A percentile compares a stretch with the other conserved stretches of the same genome.
Conservation (phyloP, 805 yeast species). For the Lipomyces orientalis region DNA sequence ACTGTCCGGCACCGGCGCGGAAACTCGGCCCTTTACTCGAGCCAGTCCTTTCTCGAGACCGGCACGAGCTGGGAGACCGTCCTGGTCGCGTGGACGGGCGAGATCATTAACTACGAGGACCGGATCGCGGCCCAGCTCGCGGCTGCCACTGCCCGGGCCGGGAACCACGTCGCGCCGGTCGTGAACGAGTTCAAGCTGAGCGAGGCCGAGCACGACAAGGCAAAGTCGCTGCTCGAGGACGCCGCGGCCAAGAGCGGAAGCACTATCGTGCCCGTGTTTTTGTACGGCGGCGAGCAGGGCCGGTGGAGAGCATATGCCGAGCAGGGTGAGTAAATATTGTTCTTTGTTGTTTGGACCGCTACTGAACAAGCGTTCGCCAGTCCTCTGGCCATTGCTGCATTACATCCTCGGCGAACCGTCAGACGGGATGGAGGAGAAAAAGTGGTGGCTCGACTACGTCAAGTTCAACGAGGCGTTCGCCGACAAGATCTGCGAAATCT, state of each 20-base stretch:
- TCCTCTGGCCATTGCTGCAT: conserved; percentile 91
- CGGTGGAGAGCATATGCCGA: conserved; percentile 68
- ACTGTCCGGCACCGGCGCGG: conserved; percentile 57
- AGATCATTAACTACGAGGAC: conserved; percentile 51
- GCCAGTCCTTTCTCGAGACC: conserved; percentile 64
- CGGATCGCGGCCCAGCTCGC: conserved; percentile 20
- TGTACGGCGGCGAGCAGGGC: conserved; percentile 74
- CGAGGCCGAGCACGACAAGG: conserved; percentile 57
- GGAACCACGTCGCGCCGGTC: conserved; percentile 13
- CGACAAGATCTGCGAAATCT: conserved; percentile 71
- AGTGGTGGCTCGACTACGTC: conserved; percentile 90
- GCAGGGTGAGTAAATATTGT: conserved; percentile 26
- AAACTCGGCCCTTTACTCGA: conserved; percentile 80
- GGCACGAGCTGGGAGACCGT: conserved; percentile 82
- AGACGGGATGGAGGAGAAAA: conserved; percentile 70
- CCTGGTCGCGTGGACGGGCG: conserved; percentile 96
- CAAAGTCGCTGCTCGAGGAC: conserved; percentile 50
- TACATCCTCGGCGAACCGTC: conserved; percentile 81
- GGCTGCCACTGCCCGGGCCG: conserved; percentile 24
- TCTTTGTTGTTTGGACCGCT: not conserved
- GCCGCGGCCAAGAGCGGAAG: conserved; percentile 49
- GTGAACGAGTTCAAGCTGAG: conserved; percentile 66
- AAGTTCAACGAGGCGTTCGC: conserved; percentile 90
- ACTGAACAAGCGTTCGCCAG: conserved; percentile 5
- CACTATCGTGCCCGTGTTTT: conserved; percentile 85